These are phyloP conservation scores for Heracleum sosnowskyi DNA, from an alignment of 129 eudicot genomes.

Conservation along the genomic window DNA sequence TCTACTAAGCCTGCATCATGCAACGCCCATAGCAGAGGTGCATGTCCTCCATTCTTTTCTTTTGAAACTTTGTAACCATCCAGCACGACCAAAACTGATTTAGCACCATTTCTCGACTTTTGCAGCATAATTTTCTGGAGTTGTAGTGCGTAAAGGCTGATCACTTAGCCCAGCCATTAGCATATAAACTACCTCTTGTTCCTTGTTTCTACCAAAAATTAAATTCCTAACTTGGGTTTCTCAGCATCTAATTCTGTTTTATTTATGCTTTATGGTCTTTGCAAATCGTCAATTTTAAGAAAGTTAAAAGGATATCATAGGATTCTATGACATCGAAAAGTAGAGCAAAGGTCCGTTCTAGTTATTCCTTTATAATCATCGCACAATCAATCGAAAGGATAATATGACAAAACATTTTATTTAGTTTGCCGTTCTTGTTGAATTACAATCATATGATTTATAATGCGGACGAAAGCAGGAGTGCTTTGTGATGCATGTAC, in stretches of 20 bases:
- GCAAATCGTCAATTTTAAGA: neutral
- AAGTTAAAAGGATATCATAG: neutral
- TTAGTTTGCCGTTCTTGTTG: neutral
- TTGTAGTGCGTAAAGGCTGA: too few relatives aligned
- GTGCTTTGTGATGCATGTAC: neutral
- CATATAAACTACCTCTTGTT: neutral
- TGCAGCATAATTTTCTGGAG: too few relatives aligned
- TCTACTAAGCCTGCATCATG: constrained; percentile 17
- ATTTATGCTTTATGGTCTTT: neutral
- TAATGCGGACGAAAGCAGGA: neutral
- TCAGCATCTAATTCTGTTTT: neutral
- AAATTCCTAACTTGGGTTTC: neutral
- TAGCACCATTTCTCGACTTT: too few relatives aligned
- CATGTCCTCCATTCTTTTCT: constrained; percentile 20
- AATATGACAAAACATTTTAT: neutral
- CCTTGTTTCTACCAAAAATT: neutral
- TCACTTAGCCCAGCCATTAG: neutral
- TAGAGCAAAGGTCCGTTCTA: neutral
- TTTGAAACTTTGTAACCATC: constrained; percentile 29
- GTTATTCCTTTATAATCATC: neutral
- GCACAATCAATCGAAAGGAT: neutral
- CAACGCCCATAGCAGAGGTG: constrained; percentile 30
- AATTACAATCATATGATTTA: neutral
- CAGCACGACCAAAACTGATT: constrained; percentile 33
- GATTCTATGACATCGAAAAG: neutral